Evolutionary conservation across 805 yeast species (phyloP).

Genomic region (Wickerhamomyces silvicola): DNA sequence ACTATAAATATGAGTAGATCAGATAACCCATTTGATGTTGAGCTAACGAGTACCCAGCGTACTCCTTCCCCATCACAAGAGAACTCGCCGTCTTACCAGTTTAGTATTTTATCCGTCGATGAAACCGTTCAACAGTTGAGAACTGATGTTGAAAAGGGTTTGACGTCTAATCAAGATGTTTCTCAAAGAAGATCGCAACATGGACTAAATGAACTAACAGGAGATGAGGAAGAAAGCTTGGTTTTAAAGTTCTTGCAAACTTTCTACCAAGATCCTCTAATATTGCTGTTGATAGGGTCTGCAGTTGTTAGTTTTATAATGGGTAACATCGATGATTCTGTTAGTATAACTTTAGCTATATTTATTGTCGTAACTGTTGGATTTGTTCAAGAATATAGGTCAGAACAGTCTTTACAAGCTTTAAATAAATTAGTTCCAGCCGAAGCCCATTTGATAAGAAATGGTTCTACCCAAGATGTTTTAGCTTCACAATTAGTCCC

Average conservation of each 20-base stretch:
- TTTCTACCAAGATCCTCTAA: slow-evolving; percentile 88
- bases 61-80: slow-evolving; percentile 26
- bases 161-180: slow-evolving; percentile 64
- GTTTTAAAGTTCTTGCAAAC: slow-evolving; percentile 67
- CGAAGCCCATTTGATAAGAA: slow-evolving; percentile 87
- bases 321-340: slow-evolving; percentile 96
- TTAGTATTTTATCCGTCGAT: slow-evolving; percentile 53
- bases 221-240: slow-evolving; percentile 71
- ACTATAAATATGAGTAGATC: slow-evolving; percentile 5
- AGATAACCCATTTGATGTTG: slow-evolving; percentile 30
- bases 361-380: slow-evolving; percentile 94
- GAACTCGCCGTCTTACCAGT: slow-evolving; percentile 57
- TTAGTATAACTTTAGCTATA: slow-evolving; percentile 90
- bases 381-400: slow-evolving; percentile 92
- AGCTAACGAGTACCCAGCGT: slow-evolving; percentile 10
- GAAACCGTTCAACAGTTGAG: slow-evolving; percentile 57
- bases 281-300: slow-evolving; percentile 80
- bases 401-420: slow-evolving; percentile 92
- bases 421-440: slow-evolving; percentile 92
- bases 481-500: slow-evolving; percentile 88
- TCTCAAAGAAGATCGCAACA: slow-evolving; percentile 62
- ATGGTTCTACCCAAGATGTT: slow-evolving; percentile 70
- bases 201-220: slow-evolving; percentile 74
- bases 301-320: slow-evolving; percentile 80
- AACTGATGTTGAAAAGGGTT: slow-evolving; percentile 56